Evolutionary conservation across 2,329 filamentous ascomycete genomes (phyloP), one percentile per base, ranked within the genome.

Genomic region (Trichoderma hamatum): DNA sequence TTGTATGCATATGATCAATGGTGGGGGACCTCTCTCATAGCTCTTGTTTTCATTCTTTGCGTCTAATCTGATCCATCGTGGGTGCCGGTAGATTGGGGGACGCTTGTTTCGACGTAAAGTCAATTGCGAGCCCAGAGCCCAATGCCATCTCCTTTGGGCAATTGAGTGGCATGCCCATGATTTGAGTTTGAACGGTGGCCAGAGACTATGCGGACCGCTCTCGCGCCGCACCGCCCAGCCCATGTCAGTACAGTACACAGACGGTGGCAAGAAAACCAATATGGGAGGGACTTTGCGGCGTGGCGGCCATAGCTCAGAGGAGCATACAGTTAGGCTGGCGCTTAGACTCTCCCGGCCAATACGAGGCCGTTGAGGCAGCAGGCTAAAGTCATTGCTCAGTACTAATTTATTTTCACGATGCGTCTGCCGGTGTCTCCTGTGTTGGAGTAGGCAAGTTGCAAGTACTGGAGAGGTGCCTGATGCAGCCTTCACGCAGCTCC

Each of bases 211-310:
- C 68, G 68, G 68, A 69, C 68, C 68, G 68, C 30, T 49, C 39
- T 67, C 68, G 68, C 55, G 68, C 68, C 68, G 68, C 68, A 65
- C 68, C 68, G 68, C 68, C 49, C 63, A 67, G 63, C 39, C 63
- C 63, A 67, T 49, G 51, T 54, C 52, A 59, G 58, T 58, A 28
- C 26, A 39, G 36, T 39, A 43, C 19, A 10, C 39, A n/a, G 39
- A 7, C 11, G 24, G 54, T 67, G 54, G 39, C 54, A 59, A 24
- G 28, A 51, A 59, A 36, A 36, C 39, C 34, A 58, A 58, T 36
- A 54, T 28, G 30, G 30, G 9, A 51, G 59, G 26, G 19, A 49
- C 24, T 24, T 24, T 21, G 21, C 52, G 62, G 62, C 62, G 62
- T 65, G 52, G 62, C 52, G 24, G 34, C 49, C 39, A 51, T 21